Evolutionary conservation across 192 early-diverging fungal species (phyloP), one percentile per base, ranked within the genome.

Genomic region (Lobosporangium transversale): DNA sequence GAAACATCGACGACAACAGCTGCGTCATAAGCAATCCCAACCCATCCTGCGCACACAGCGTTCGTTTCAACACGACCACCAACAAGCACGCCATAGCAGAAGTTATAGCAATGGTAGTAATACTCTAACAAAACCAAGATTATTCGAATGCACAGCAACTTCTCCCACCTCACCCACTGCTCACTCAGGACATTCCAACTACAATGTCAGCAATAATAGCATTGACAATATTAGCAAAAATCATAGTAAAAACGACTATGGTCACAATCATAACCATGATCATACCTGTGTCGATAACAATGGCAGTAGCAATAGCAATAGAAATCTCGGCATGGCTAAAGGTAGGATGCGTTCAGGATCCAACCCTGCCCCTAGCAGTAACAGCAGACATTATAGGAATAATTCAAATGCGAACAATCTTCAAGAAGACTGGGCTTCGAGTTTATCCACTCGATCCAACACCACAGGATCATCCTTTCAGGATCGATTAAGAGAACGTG

Each of bases 401-500:
- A 68, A 66, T 23, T 66, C 63, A 1, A 66, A 53, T 21, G 53
- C 55, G 10, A 68, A 58, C 29, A 30, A 48, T 21, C 20, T 50
- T 9, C 50, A 52, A 44, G 7, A 4, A 33, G 17, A 33, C 7
- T 7, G 37, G 12, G 23, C 30, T 2, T 9, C 4, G 17, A 11
- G 37, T n/a, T 18, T 48, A 9, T 18, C 55, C 12, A 24, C 43
- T 27, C 53, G 49, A 27, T 51, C 35, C 36, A 58, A 57, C 24
- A 63, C 63, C 17, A 60, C 64, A 18, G 73, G 52, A 10, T 58
- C 52, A 1, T 67, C 73, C 30, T 76, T 76, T 31, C 73, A 76
- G 52, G 73, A 76, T 11, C 73, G 73, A 1, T 52, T 76, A 59
- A 61, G 31, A 37, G 73, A 76, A 35, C 63, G 73, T 0, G 73